Percentiles rank a stretch among this genome's conserved stretches.
Conservation (phyloP, 768 basidiomycete genomes). For the Mrakia frigida region DNA sequence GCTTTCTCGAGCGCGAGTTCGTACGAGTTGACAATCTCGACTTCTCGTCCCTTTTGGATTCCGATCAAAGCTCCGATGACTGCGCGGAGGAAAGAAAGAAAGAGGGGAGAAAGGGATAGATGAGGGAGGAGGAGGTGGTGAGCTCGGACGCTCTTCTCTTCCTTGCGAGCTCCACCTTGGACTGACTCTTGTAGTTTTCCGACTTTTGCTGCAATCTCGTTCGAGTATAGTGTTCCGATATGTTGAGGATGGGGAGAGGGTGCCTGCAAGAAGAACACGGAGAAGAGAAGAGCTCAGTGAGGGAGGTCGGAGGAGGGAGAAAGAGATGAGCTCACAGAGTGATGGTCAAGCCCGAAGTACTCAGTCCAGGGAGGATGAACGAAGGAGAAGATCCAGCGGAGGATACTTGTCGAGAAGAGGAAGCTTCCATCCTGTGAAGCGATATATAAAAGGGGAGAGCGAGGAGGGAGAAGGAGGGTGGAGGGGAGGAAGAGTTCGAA, state of each 20-base stretch:
- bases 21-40: slow-evolving; percentile 96
- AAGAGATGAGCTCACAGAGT: slow-evolving; percentile 32
- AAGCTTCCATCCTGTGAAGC: neutral
- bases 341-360: slow-evolving; percentile 37
- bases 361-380: neutral
- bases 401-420: neutral
- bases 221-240: slow-evolving; percentile 91
- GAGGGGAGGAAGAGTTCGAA: neutral
- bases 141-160: too few relatives aligned
- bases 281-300: neutral
- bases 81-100: slow-evolving; percentile 42
- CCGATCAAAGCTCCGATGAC: slow-evolving; percentile 91
- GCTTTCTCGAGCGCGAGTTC: slow-evolving; percentile 60
- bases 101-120: neutral
- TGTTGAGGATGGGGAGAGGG: slow-evolving; percentile 90
- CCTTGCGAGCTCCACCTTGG: too few relatives aligned
- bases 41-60: slow-evolving; percentile 85
- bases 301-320: neutral
- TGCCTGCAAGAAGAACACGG: slow-evolving; percentile 73
- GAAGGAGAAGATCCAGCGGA: neutral
- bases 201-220: slow-evolving; percentile 59
- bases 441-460: neutral
- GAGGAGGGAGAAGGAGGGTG: neutral
- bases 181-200: slow-evolving; percentile 24
- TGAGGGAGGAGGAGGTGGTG: neutral